Conservation (phyloP, 768 basidiomycete genomes). For the Termitomyces sp. region DNA sequence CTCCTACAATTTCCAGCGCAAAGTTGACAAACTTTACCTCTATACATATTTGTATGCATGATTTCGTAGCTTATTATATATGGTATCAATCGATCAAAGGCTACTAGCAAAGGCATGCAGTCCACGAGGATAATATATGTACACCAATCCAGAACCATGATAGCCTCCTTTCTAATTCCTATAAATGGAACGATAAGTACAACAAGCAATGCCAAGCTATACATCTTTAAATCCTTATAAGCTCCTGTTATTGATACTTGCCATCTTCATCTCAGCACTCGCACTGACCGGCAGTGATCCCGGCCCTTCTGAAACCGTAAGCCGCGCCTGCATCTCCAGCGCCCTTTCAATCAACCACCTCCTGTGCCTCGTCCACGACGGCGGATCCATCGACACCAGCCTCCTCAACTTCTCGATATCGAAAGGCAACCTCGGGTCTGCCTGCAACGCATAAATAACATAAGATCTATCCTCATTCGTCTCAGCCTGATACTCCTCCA, state of each 20-base stretch:
- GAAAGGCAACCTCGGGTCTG: slow-evolving; percentile 20
- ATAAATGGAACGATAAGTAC: not conserved
- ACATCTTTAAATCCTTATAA: not conserved
- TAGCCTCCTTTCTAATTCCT: not conserved
- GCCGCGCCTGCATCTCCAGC: not conserved
- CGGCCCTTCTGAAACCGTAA: not conserved
- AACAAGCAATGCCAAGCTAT: not conserved
- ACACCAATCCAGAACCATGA: not conserved
- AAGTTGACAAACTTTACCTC: too few species aligned
- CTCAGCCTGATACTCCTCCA: not conserved
- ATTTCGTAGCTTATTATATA: not conserved
- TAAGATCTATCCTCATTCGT: slow-evolving; percentile 19
- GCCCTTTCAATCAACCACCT: slow-evolving; percentile 18
- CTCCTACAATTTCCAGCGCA: not conserved
- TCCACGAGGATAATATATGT: not conserved
- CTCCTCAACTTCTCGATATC: slow-evolving; percentile 22
- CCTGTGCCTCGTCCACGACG: slow-evolving; percentile 23
- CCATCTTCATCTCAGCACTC: not conserved
- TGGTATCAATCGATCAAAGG: not conserved
- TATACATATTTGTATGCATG: not conserved
- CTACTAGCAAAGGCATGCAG: not conserved
- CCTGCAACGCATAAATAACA: slow-evolving; percentile 23
- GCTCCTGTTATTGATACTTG: not conserved
- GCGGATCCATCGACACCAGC: slow-evolving; percentile 24
- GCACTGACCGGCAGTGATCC: not conserved